Conservation (phyloP, 2,329 filamentous ascomycete species). For the Clonostachys rosea region DNA sequence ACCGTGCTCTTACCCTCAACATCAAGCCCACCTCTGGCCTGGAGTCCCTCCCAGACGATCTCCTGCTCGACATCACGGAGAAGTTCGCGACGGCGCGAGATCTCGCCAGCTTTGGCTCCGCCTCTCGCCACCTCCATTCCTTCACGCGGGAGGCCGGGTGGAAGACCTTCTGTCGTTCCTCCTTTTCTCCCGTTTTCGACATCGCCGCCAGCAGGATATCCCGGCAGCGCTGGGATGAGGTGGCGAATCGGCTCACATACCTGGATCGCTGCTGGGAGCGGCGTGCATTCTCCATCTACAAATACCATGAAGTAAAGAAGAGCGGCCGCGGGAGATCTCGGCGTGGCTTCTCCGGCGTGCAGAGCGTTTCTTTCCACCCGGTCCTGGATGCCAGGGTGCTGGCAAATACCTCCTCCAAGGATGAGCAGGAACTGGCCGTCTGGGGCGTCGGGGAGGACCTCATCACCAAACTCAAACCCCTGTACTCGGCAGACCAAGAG, state of each 20-base stretch:
- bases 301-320: conserved; percentile 10
- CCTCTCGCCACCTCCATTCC: conserved; percentile 29
- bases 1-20: neutral
- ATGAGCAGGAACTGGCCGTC: conserved; percentile 36
- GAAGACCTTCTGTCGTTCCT: conserved; percentile 39
- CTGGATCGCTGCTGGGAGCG: conserved; percentile 50
- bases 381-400: conserved; percentile 39
- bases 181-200: conserved; percentile 32
- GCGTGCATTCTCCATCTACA: conserved; percentile 30
- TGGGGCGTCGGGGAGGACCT: conserved; percentile 49
- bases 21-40: conserved; percentile 23
- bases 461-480: conserved; percentile 31
- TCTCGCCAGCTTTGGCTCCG: conserved; percentile 31
- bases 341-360: conserved; percentile 11
- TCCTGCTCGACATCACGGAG: conserved; percentile 42
- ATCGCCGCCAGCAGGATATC: conserved; percentile 15
- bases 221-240: conserved; percentile 21
- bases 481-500: conserved; percentile 6
- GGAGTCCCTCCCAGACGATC: conserved; percentile 40
- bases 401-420: conserved; percentile 11
- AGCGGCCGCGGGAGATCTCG: conserved; percentile 6
- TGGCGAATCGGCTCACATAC: conserved; percentile 42
- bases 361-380: conserved; percentile 36
- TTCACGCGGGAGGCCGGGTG: conserved; percentile 39
- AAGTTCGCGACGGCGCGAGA: conserved; percentile 43